Conservation (phyloP, 257 asterid genomes). For the Mitragyna speciosa region DNA sequence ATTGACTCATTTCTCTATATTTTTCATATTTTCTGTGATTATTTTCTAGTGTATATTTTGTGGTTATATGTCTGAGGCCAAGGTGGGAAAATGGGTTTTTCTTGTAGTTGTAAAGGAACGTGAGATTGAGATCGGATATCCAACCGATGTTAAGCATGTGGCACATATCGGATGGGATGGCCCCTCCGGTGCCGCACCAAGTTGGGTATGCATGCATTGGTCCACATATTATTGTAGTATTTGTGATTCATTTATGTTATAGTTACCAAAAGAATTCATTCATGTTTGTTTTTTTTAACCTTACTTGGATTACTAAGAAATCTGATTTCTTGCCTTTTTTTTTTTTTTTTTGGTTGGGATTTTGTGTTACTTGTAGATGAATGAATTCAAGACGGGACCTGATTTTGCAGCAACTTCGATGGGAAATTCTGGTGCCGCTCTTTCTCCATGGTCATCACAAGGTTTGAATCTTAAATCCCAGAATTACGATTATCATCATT, state of each 20-base stretch:
- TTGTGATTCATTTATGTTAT: neutral
- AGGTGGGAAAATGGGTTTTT: conserved; percentile 4
- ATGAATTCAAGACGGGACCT: conserved; percentile 75
- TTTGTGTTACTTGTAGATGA: conserved; percentile 34
- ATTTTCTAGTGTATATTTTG: neutral
- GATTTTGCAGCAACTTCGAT: conserved; percentile 64
- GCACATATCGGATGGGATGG: conserved; percentile 96
- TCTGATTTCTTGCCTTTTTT: neutral
- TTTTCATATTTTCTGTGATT: neutral
- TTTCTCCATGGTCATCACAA: conserved; percentile 85
- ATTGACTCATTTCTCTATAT: too few species aligned
- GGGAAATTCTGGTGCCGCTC: conserved; percentile 55
- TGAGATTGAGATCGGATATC: conserved; percentile 77
- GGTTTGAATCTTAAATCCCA: conserved; percentile 36
- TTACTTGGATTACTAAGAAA: neutral
- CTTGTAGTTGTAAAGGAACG: conserved; percentile 73
- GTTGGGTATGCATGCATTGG: conserved; percentile 58
- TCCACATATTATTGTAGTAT: too few species aligned
- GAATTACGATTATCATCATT: neutral
- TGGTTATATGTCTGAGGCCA: neutral
- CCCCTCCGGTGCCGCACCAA: conserved; percentile 67
- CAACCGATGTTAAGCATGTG: conserved; percentile 89
- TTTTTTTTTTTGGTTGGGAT: neutral
- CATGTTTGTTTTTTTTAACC: neutral
- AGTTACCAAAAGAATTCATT: neutral